A percentile compares a stretch with the other conserved stretches of the same genome.
phyloP scores from a whole-genome alignment of 2,329 filamentous ascomycete species.

The Colletotrichum sp. region DNA sequence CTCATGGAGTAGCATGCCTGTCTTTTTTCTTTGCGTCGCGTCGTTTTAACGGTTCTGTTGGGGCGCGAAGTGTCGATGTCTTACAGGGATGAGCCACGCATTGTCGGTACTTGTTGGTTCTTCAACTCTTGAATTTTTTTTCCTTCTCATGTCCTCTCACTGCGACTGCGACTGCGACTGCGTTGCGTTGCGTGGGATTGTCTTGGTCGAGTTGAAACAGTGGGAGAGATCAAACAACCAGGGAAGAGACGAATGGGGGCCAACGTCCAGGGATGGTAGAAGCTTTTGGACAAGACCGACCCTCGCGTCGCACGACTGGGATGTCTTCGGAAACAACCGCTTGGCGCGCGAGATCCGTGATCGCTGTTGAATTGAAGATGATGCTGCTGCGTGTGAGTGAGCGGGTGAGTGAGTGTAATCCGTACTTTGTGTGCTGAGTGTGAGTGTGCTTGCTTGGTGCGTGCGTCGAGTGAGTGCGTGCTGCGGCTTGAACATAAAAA shows the following conservation, averaged over 20 bases:
- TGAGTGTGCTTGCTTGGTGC: not conserved
- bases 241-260: conserved; percentile 1
- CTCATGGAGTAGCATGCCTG: not conserved
- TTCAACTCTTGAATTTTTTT: not conserved
- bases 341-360: conserved; percentile 19
- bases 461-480: not conserved
- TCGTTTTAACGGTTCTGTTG: not conserved
- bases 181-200: not conserved
- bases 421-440: not conserved
- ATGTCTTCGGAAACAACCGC: conserved; percentile 19
- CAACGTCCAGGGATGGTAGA: conserved; percentile 5
- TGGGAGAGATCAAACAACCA: conserved; percentile 17
- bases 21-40: not conserved
- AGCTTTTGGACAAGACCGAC: conserved; percentile 20
- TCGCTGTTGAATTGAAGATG: not conserved
- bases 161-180: not conserved
- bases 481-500: not conserved
- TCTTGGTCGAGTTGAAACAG: conserved; percentile 17
- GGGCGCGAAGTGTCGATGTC: not conserved
- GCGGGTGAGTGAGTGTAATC: not conserved
- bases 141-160: not conserved
- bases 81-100: not conserved
- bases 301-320: conserved; percentile 19
- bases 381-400: not conserved
- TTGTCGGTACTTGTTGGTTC: not conserved